Conservation (phyloP, 2,329 filamentous ascomycete species). For the Trichothecium sympodiale region DNA sequence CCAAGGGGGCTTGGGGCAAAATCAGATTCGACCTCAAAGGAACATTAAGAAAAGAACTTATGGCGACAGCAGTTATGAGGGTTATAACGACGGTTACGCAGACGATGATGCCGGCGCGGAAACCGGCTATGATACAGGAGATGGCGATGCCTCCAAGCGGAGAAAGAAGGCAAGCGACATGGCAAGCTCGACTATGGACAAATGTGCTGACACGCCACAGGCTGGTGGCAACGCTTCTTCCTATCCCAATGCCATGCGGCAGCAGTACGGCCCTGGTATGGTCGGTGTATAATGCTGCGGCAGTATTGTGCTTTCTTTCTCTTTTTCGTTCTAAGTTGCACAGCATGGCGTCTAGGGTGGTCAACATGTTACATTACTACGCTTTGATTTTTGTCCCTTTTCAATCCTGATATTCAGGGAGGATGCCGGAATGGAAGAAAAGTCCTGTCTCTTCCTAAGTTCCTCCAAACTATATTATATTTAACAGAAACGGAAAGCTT, state of each 20-base stretch:
- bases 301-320: too few species aligned
- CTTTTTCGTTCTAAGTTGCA: slow-evolving; percentile 1
- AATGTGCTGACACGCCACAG: slow-evolving; percentile 24
- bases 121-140: slow-evolving; percentile 64
- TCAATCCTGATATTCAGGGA: too few species aligned
- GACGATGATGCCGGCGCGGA: slow-evolving; percentile 61
- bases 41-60: slow-evolving; percentile 65
- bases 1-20: slow-evolving; percentile 26
- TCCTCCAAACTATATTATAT: neutral
- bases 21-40: slow-evolving; percentile 48
- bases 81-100: slow-evolving; percentile 60
- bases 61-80: slow-evolving; percentile 62
- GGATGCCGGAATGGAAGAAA: too few species aligned
- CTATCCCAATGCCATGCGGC: slow-evolving; percentile 31
- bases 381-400: neutral
- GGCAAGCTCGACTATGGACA: neutral
- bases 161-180: slow-evolving; percentile 47
- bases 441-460: too few species aligned
- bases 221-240: slow-evolving; percentile 32
- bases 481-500: too few species aligned
- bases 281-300: slow-evolving; percentile 35
- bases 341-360: neutral
- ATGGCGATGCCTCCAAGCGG: slow-evolving; percentile 57
- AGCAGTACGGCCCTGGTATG: slow-evolving; percentile 47
- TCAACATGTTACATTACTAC: neutral